A percentile compares a stretch with the other conserved stretches of the same genome.
phyloP scores from a whole-genome alignment of 768 basidiomycete species.

The Gloeophyllum trabeum region DNA sequence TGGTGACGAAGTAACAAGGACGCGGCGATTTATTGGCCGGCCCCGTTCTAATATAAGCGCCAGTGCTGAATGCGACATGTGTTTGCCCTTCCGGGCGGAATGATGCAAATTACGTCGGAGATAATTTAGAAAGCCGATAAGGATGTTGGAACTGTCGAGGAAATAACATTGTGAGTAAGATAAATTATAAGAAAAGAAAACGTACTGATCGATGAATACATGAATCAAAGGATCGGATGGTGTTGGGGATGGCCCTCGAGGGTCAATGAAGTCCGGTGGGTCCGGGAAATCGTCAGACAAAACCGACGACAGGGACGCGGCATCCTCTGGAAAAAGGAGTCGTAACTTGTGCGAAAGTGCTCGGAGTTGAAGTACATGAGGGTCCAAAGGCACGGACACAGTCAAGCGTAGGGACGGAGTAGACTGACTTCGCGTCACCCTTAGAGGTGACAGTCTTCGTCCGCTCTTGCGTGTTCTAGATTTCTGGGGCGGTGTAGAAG shows the following conservation, averaged over 20 bases:
- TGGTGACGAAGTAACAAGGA: constrained; percentile 74
- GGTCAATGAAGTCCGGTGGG: constrained; percentile 20
- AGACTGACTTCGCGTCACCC: not conserved
- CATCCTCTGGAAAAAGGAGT: constrained; percentile 44
- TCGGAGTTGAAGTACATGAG: constrained; percentile 37
- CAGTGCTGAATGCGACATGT: constrained; percentile 70
- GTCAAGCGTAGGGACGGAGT: not conserved
- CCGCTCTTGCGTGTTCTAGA: not conserved
- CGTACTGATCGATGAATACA: constrained; percentile 51
- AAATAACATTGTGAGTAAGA: constrained; percentile 1
- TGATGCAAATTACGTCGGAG: constrained; percentile 43
- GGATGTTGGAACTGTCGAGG: constrained; percentile 68
- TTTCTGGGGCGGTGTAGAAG: constrained; percentile 12
- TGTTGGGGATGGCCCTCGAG: constrained; percentile 21
- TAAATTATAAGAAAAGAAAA: constrained; percentile 7
- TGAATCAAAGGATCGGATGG: constrained; percentile 21
- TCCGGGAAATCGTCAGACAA: constrained; percentile 16
- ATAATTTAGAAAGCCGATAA: constrained; percentile 71
- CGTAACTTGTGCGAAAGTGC: constrained; percentile 45
- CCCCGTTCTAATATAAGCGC: constrained; percentile 76
- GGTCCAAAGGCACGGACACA: constrained; percentile 27
- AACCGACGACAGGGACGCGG: constrained; percentile 16
- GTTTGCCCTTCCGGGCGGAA: constrained; percentile 23
- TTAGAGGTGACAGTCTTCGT: too few species aligned
- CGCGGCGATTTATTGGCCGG: constrained; percentile 59